phyloP scores from a whole-genome alignment of 73 alveolate genomes.

The Paramecium sonneborni region DNA sequence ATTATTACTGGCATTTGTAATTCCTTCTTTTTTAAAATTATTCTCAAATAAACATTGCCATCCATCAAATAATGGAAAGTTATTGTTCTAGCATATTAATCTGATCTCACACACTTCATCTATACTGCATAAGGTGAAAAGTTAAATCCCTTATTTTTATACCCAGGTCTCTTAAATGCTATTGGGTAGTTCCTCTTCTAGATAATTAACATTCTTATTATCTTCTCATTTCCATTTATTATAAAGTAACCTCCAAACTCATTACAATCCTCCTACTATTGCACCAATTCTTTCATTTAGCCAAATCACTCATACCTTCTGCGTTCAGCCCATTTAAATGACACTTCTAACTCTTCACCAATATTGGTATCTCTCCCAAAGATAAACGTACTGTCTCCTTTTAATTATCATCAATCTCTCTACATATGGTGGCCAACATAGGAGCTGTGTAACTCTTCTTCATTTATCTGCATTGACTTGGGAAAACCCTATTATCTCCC shows the following conservation, averaged over 20 bases:
- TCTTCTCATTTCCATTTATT: constrained; percentile 96
- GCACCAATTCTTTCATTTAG: constrained; percentile 77
- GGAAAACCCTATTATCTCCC: constrained; percentile 85
- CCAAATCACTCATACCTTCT: constrained; percentile 39
- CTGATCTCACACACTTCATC: constrained; percentile 99
- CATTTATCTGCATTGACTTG: constrained; percentile 95
- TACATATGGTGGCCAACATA: constrained; percentile 90
- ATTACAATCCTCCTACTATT: constrained; percentile 91
- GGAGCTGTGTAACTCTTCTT: constrained; percentile 93
- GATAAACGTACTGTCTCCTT: constrained; percentile 86
- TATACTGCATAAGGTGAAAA: constrained; percentile 93
- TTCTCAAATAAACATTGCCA: constrained; percentile 94
- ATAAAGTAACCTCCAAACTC: constrained; percentile 99
- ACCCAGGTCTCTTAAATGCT: constrained; percentile 92
- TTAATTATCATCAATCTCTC: constrained; percentile 89
- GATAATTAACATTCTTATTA: constrained; percentile 96
- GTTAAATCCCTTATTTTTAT: constrained; percentile 89
- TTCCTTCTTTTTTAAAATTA: constrained; percentile 92
- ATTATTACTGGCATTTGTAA: constrained; percentile 94
- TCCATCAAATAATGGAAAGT: constrained; percentile 95
- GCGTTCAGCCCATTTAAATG: constrained; percentile 87
- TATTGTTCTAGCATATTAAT: constrained; percentile 91
- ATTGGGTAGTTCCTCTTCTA: constrained; percentile 98
- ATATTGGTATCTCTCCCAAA: constrained; percentile 96
- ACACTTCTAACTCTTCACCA: constrained; percentile 94